Percentiles rank a stretch among this genome's conserved stretches.
Evolutionary conservation across 2,329 filamentous ascomycete genomes (phyloP).

Genomic region (Zymoseptoria crescenta): DNA sequence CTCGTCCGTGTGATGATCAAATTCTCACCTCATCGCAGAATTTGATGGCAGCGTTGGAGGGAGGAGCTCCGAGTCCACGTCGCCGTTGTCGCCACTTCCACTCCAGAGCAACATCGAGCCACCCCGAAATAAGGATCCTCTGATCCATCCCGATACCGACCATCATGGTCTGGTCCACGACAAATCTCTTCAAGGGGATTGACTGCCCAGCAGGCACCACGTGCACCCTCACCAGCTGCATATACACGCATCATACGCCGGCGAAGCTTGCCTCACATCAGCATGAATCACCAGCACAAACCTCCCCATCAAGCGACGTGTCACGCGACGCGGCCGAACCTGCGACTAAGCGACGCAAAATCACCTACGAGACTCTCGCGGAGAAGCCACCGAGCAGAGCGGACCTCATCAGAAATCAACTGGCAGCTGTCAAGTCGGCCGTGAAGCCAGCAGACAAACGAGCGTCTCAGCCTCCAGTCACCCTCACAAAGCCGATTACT

Average conservation of each 20-base stretch:
- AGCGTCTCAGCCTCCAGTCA: slow-evolving; percentile 6
- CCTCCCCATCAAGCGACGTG: neutral
- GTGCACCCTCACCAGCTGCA: slow-evolving; percentile 50
- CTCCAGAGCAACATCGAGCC: slow-evolving; percentile 2
- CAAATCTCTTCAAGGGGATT: slow-evolving; percentile 47
- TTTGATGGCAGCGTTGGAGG: neutral
- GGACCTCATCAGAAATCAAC: slow-evolving; percentile 21
- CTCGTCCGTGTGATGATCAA: neutral
- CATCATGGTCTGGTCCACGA: slow-evolving; percentile 46
- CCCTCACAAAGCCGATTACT: slow-evolving; percentile 16
- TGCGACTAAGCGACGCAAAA: slow-evolving; percentile 23
- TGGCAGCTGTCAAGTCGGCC: slow-evolving; percentile 11
- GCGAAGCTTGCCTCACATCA: neutral
- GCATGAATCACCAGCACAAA: neutral
- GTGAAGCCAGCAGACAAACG: neutral
- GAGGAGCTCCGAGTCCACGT: neutral
- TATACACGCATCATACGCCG: slow-evolving; percentile 46
- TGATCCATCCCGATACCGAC: neutral
- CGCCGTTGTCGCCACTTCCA: neutral
- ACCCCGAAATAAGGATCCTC: neutral
- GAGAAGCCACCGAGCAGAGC: slow-evolving; percentile 26
- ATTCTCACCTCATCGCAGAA: neutral
- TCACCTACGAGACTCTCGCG: slow-evolving; percentile 23
- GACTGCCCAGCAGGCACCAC: slow-evolving; percentile 44
- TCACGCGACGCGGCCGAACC: slow-evolving; percentile 9